Percentiles rank a stretch among this genome's conserved stretches.
phyloP scores from a whole-genome alignment of 805 yeast genomes.

The Schwanniomyces vanrijiae region DNA sequence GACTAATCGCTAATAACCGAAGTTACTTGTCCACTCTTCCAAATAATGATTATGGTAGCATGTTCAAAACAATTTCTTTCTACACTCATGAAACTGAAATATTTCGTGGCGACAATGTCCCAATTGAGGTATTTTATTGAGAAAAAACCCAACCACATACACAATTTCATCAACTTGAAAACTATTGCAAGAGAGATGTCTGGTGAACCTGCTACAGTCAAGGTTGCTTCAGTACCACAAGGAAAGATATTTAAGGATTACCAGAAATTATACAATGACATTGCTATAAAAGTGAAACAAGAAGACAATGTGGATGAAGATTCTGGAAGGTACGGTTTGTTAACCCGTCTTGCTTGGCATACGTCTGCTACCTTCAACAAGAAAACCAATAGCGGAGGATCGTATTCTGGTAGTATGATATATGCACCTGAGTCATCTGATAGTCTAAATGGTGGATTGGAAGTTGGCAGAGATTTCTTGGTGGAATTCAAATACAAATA shows the following conservation, averaged over 20 bases:
- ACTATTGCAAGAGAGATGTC: constrained; percentile 6
- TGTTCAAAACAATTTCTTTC: too few species aligned
- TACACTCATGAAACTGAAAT: too few species aligned
- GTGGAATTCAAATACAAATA: constrained; percentile 55
- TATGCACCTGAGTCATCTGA: constrained; percentile 31
- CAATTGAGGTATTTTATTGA: too few species aligned
- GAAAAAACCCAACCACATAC: too few species aligned
- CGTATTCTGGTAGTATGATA: constrained; percentile 39
- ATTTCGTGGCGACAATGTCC: too few species aligned
- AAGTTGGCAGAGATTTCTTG: constrained; percentile 54
- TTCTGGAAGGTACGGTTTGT: constrained; percentile 37
- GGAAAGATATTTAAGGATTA: constrained; percentile 50
- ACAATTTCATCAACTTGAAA: constrained; percentile 4
- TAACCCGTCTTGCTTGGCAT: constrained; percentile 42
- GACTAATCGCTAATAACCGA: too few species aligned
- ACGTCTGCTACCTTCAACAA: constrained; percentile 31
- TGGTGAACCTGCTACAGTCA: constrained; percentile 25
- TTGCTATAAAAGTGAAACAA: constrained; percentile 60
- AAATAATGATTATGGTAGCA: too few species aligned
- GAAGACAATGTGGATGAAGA: constrained; percentile 34
- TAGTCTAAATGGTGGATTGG: constrained; percentile 61
- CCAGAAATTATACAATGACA: constrained; percentile 69
- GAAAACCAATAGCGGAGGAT: constrained; percentile 31
- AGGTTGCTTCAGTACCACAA: constrained; percentile 34
- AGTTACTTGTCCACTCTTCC: too few species aligned